phyloP scores from a whole-genome alignment of 1,139 yeast genomes.

The Hemisphaericaspora xylanilytica region DNA sequence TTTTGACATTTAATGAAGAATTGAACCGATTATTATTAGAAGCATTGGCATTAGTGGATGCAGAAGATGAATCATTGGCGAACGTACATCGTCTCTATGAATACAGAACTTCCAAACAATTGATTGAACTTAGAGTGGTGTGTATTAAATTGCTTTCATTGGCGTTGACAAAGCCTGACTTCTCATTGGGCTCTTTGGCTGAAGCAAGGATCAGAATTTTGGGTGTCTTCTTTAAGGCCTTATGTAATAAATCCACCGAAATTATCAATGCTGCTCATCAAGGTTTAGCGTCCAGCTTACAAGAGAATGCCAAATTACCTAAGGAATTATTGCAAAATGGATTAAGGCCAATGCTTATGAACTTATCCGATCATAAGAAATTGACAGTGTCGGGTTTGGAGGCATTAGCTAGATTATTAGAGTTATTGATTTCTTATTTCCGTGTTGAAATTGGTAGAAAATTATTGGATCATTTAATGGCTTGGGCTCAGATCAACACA shows the following conservation, averaged over 20 bases:
- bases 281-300: conserved; percentile 79
- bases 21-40: conserved; percentile 80
- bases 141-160: conserved; percentile 81
- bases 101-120: conserved; percentile 81
- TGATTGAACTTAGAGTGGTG: conserved; percentile 81
- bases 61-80: conserved; percentile 93
- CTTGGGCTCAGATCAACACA: conserved; percentile 90
- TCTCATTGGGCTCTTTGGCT: conserved; percentile 73
- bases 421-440: conserved; percentile 85
- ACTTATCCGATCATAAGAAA: conserved; percentile 87
- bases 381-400: conserved; percentile 87
- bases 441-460: conserved; percentile 96
- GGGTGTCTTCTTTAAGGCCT: conserved; percentile 91
- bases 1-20: conserved; percentile 85
- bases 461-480: conserved; percentile 86
- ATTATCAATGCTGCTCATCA: conserved; percentile 92
- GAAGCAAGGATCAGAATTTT: conserved; percentile 81
- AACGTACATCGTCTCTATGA: conserved; percentile 84
- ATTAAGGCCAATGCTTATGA: conserved; percentile 91
- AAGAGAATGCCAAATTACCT: conserved; percentile 86
- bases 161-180: conserved; percentile 80
- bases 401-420: conserved; percentile 84
- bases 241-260: conserved; percentile 80
- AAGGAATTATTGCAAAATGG: conserved; percentile 93
- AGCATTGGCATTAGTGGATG: conserved; percentile 92